phyloP scores from a whole-genome alignment of 768 basidiomycete genomes.

The Galerina sulciceps region DNA sequence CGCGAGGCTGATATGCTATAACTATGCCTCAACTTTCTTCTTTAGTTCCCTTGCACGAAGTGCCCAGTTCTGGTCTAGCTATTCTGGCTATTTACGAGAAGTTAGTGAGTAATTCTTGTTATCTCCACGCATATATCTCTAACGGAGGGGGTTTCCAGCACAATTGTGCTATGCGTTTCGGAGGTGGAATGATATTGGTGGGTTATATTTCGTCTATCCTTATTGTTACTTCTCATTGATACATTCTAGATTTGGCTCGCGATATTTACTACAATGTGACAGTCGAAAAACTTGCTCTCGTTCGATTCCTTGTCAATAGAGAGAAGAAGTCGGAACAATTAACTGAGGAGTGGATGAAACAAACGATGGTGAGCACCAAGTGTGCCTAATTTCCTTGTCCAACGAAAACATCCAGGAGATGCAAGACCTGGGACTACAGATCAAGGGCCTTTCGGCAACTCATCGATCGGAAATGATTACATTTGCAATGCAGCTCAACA shows the following conservation, averaged over 20 bases:
- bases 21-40: background rate
- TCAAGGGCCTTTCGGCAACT: slow-evolving; percentile 1
- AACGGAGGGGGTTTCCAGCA: slow-evolving; percentile 40
- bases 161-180: slow-evolving; percentile 79
- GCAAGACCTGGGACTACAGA: slow-evolving; percentile 1
- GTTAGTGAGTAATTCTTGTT: slow-evolving; percentile 54
- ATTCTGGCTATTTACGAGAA: slow-evolving; percentile 83
- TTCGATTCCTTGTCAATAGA: slow-evolving; percentile 48
- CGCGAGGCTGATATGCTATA: background rate
- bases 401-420: background rate
- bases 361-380: slow-evolving; percentile 1
- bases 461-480: background rate
- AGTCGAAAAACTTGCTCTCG: slow-evolving; percentile 54
- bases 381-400: background rate
- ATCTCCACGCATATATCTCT: slow-evolving; percentile 14
- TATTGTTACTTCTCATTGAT: background rate
- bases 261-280: slow-evolving; percentile 72
- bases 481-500: background rate
- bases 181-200: slow-evolving; percentile 78
- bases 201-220: slow-evolving; percentile 13
- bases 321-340: slow-evolving; percentile 39
- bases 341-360: slow-evolving; percentile 11
- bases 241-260: slow-evolving; percentile 42
- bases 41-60: slow-evolving; percentile 75
- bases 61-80: slow-evolving; percentile 85